phyloP scores from a whole-genome alignment of 2,329 filamentous ascomycete genomes.

The Rosellinia necatrix region DNA sequence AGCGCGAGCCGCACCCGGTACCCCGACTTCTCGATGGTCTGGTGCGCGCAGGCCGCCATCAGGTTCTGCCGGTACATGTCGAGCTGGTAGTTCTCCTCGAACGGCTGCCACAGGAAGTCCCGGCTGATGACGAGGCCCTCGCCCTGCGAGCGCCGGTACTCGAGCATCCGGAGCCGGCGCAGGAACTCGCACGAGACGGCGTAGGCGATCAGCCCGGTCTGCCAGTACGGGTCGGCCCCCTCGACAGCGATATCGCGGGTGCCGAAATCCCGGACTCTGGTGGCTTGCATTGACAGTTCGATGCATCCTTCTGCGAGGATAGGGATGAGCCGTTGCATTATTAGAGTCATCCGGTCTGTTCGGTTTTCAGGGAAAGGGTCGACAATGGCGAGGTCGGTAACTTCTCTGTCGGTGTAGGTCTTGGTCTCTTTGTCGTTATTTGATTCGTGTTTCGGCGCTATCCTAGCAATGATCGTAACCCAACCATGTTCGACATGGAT shows the following conservation, averaged over 20 bases:
- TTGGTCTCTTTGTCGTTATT: no score
- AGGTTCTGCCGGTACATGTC: constrained; percentile 31
- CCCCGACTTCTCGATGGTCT: constrained; percentile 30
- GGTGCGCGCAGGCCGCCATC: constrained; percentile 33
- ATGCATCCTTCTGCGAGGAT: constrained; percentile 34
- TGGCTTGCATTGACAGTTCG: background rate
- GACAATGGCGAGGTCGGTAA: constrained; percentile 29
- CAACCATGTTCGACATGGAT: constrained; percentile 26
- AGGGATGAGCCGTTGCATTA: constrained; percentile 10
- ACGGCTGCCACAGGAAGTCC: constrained; percentile 28
- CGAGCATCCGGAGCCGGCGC: constrained; percentile 32
- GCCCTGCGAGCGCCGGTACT: background rate
- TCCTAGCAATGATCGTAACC: constrained; percentile 27
- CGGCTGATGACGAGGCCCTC: background rate
- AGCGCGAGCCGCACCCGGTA: constrained; percentile 30
- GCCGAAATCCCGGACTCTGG: no score
- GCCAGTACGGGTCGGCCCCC: constrained; percentile 20
- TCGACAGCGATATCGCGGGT: background rate
- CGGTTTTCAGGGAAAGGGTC: constrained; percentile 24
- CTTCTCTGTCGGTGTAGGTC: constrained; percentile 14
- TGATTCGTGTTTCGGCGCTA: background rate
- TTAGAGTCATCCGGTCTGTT: constrained; percentile 3
- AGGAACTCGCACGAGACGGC: constrained; percentile 35
- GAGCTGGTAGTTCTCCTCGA: constrained; percentile 33
- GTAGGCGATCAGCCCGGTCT: constrained; percentile 33